Evolutionary conservation across 768 basidiomycete genomes (phyloP).

Genomic region (Omphalotus guepiniiformis): DNA sequence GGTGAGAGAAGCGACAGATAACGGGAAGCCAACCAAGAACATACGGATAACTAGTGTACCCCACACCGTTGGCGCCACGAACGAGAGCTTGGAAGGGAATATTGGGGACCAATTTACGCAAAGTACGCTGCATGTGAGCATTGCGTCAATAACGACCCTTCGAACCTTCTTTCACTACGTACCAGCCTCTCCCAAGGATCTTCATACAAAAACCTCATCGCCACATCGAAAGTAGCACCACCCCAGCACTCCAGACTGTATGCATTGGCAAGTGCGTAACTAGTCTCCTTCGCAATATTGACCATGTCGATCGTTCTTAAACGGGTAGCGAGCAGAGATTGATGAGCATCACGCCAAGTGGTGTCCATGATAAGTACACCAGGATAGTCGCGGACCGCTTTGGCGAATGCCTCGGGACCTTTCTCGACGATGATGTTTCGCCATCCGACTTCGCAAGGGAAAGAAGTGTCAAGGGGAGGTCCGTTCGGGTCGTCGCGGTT

Average conservation of each 20-base stretch:
- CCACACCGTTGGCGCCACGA: constrained; percentile 98
- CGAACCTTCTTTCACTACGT: constrained; percentile 19
- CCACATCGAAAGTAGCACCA: constrained; percentile 97
- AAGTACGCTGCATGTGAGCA: constrained; percentile 56
- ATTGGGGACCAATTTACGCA: constrained; percentile 95
- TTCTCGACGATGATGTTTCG: constrained; percentile 98
- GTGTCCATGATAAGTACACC: constrained; percentile 98
- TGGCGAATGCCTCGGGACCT: constrained; percentile 97
- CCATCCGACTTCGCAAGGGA: constrained; percentile 90
- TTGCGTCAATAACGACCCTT: not conserved
- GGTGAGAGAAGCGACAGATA: constrained; percentile 13
- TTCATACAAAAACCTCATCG: constrained; percentile 99
- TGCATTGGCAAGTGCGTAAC: constrained; percentile 90
- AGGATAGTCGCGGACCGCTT: constrained; percentile 94
- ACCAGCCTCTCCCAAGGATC: constrained; percentile 99
- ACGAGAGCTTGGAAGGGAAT: constrained; percentile 98
- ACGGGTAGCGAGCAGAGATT: constrained; percentile 94
- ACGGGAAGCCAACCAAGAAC: constrained; percentile 22
- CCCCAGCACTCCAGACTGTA: constrained; percentile 99
- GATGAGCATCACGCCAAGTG: constrained; percentile 99
- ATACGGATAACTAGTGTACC: constrained; percentile 97
- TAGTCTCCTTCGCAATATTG: constrained; percentile 98
- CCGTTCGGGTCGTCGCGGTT: constrained; percentile 76
- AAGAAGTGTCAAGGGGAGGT: constrained; percentile 68
- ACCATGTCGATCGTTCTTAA: constrained; percentile 95